Evolutionary conservation across 78 protist genomes (phyloP).

Genomic region (Dictyostelium brefeldianum): DNA sequence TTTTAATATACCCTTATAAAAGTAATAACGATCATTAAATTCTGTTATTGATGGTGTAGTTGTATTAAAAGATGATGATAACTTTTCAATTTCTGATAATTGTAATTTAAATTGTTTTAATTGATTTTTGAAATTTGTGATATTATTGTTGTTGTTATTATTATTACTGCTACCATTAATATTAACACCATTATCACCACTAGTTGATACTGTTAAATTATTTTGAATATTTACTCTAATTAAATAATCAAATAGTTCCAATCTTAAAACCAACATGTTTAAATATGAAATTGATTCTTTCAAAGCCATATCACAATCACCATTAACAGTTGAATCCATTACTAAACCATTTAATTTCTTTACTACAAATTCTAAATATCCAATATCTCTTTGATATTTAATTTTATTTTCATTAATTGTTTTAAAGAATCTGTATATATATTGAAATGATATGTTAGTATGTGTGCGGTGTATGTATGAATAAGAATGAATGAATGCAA

Average conservation of each 20-base stretch:
- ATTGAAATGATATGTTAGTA: background rate
- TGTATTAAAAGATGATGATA: background rate
- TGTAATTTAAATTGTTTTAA: constrained; percentile 2
- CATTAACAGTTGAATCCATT: background rate
- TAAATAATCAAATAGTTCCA: background rate
- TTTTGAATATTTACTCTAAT: background rate
- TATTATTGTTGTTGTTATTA: background rate
- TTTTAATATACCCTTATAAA: constrained; percentile 16
- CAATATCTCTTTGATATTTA: constrained; percentile 1
- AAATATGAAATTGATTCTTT: background rate
- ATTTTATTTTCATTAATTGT: constrained; percentile 1
- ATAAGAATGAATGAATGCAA: background rate
- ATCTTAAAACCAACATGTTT: background rate
- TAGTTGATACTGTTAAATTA: background rate
- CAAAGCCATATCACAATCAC: background rate
- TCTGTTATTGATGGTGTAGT: background rate
- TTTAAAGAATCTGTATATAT: constrained; percentile 8
- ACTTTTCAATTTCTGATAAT: background rate
- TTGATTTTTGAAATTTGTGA: background rate
- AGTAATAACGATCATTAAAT: background rate
- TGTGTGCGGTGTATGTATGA: background rate
- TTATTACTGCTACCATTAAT: background rate
- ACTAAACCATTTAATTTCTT: background rate
- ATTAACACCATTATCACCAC: background rate
- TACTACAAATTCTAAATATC: background rate